These are phyloP conservation scores for Arthrobotrys iridis DNA, from an alignment of 2,329 filamentous ascomycete genomes.

Conservation along the genomic window DNA sequence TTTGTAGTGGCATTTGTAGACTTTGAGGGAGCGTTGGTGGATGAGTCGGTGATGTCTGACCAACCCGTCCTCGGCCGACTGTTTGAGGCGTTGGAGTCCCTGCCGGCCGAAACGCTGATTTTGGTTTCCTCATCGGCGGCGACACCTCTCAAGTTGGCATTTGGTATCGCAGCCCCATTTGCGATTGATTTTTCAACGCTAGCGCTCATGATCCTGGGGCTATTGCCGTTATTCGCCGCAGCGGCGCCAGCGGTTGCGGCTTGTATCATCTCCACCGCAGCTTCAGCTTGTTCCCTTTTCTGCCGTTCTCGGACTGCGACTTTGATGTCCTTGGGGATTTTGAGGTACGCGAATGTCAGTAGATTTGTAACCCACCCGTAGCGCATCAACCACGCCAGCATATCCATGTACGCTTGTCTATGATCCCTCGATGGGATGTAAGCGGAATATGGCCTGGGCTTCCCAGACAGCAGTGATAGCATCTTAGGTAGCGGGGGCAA, in stretches of 20 bases:
- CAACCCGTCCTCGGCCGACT: conserved; percentile 55
- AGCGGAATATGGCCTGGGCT: conserved; percentile 81
- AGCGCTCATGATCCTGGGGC: conserved; percentile 32
- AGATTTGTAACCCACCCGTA: conserved; percentile 94
- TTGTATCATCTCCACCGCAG: conserved; percentile 35
- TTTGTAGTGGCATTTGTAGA: conserved; percentile 36
- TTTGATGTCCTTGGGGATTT: conserved; percentile 78
- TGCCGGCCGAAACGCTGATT: conserved; percentile 16
- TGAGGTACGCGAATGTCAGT: conserved; percentile 88
- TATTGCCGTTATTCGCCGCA: conserved; percentile 53
- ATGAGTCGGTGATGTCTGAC: conserved; percentile 55
- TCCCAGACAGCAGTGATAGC: conserved; percentile 81
- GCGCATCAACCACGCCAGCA: conserved; percentile 91
- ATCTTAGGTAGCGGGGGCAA: conserved; percentile 86
- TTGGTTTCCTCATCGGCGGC: conserved; percentile 4
- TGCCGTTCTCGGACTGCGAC: conserved; percentile 70
- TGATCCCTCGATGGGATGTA: conserved; percentile 89
- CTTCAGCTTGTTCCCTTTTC: conserved; percentile 58
- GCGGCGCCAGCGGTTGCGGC: conserved; percentile 57
- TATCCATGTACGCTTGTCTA: conserved; percentile 85
- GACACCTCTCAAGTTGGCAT: background rate
- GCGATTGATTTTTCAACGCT: conserved; percentile 54
- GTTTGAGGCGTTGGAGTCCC: conserved; percentile 54
- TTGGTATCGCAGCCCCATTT: conserved; percentile 51
- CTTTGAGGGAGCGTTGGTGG: conserved; percentile 44